Conservation (phyloP, 352 stramenopile genomes). For the Phytophthora fragariae region DNA sequence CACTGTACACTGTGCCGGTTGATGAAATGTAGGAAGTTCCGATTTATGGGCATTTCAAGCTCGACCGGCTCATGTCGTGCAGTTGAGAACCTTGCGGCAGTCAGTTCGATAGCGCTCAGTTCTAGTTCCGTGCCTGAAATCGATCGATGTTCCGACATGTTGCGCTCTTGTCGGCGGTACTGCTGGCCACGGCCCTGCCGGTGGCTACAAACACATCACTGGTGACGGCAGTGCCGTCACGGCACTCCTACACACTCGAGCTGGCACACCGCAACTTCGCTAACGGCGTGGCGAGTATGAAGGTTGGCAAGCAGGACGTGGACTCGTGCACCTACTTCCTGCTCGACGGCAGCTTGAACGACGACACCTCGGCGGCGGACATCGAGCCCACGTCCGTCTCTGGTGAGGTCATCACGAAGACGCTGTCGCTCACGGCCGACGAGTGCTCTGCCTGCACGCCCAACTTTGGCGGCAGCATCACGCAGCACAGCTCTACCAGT, state of each 20-base stretch:
- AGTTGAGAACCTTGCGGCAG: not conserved
- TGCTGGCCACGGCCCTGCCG: slow-evolving; percentile 25
- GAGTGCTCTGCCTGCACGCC: slow-evolving; percentile 49
- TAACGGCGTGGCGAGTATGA: slow-evolving; percentile 44
- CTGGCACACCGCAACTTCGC: slow-evolving; percentile 47
- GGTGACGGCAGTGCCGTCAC: slow-evolving; percentile 30
- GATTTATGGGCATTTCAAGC: not conserved
- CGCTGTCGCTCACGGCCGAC: slow-evolving; percentile 48
- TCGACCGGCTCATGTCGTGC: too few relatives aligned
- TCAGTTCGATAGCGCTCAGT: not conserved
- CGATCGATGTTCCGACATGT: slow-evolving; percentile 30
- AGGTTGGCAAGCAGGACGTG: slow-evolving; percentile 63
- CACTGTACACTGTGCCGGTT: too few relatives aligned
- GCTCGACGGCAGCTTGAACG: slow-evolving; percentile 39
- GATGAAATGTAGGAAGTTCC: not conserved
- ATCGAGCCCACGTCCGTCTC: slow-evolving; percentile 61
- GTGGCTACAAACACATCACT: slow-evolving; percentile 38
- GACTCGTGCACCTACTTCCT: slow-evolving; percentile 76
- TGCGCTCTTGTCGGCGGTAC: slow-evolving; percentile 9
- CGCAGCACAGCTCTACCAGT: slow-evolving; percentile 17
- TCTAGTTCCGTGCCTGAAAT: not conserved
- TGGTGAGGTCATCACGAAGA: slow-evolving; percentile 63
- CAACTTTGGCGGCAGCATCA: slow-evolving; percentile 30
- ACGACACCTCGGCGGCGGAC: slow-evolving; percentile 45
- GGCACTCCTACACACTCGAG: slow-evolving; percentile 52